These are phyloP conservation scores for Teunomyces lycoperdinae DNA, from an alignment of 805 yeast genomes.

Conservation along the genomic window DNA sequence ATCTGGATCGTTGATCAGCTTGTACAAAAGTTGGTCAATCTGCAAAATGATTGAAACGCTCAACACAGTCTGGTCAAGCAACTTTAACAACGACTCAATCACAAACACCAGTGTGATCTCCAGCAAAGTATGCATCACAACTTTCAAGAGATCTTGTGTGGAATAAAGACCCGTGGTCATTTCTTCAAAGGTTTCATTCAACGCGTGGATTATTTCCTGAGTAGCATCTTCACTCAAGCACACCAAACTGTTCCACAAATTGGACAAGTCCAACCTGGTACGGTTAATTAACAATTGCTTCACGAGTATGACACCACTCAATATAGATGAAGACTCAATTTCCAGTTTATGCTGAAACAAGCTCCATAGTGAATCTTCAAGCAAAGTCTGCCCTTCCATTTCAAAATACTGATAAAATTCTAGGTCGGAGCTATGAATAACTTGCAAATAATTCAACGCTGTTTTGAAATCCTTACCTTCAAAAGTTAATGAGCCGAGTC, in stretches of 20 bases:
- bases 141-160: slow-evolving; percentile 17
- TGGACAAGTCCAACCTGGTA: slow-evolving; percentile 14
- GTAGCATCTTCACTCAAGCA: slow-evolving; percentile 13
- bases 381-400: slow-evolving; percentile 13
- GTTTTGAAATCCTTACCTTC: slow-evolving; percentile 13
- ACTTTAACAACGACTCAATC: slow-evolving; percentile 24
- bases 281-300: slow-evolving; percentile 35
- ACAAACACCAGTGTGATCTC: slow-evolving; percentile 15
- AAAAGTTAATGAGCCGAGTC: slow-evolving; percentile 7
- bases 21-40: slow-evolving; percentile 29
- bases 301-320: slow-evolving; percentile 33
- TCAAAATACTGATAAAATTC: slow-evolving; percentile 14
- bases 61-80: slow-evolving; percentile 18
- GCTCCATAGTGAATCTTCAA: slow-evolving; percentile 17
- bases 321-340: slow-evolving; percentile 10
- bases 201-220: slow-evolving; percentile 23
- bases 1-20: slow-evolving; percentile 25
- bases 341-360: slow-evolving; percentile 6
- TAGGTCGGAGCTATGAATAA: slow-evolving; percentile 9
- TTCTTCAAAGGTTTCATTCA: slow-evolving; percentile 31
- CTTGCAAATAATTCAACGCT: slow-evolving; percentile 16
- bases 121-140: slow-evolving; percentile 15
- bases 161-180: slow-evolving; percentile 25
- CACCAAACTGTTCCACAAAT: slow-evolving; percentile 25
- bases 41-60: slow-evolving; percentile 15